These are phyloP conservation scores for Xeromyces bisporus DNA, from an alignment of 495 filamentous ascomycete genomes.

Conservation along the genomic window DNA sequence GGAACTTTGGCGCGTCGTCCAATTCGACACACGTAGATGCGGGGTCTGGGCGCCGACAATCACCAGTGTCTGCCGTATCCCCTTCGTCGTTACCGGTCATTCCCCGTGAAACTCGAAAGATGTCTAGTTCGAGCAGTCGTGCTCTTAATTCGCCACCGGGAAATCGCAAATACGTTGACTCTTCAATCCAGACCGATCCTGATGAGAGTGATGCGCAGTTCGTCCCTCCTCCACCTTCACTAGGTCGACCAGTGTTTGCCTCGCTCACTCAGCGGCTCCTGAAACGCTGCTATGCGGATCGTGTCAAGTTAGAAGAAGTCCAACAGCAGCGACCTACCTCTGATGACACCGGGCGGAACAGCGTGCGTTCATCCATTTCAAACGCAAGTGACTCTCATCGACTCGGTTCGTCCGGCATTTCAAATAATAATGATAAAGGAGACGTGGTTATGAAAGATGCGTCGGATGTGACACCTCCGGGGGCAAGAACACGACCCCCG, in stretches of 20 bases:
- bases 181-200: conserved; percentile 28
- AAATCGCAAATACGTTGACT: conserved; percentile 27
- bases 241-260: conserved; percentile 12
- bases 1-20: conserved; percentile 2
- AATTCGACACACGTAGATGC: conserved; percentile 11
- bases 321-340: conserved; percentile 8
- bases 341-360: conserved; percentile 1
- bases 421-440: background rate
- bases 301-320: conserved; percentile 16
- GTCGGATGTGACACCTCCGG: conserved; percentile 3
- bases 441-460: conserved; percentile 9
- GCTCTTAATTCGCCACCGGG: conserved; percentile 9
- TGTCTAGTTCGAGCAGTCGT: conserved; percentile 17
- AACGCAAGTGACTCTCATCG: conserved; percentile 2
- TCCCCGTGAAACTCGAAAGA: conserved; percentile 14
- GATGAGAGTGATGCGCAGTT: conserved; percentile 16
- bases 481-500: conserved; percentile 2
- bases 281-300: conserved; percentile 27
- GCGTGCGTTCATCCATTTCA: conserved; percentile 5
- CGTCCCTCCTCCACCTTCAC: conserved; percentile 4
- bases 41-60: conserved; percentile 6
- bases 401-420: background rate
- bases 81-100: conserved; percentile 6
- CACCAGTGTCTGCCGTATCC: conserved; percentile 12
- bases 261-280: conserved; percentile 28